These are phyloP conservation scores for Zostera marina DNA, from an alignment of 116 monocot genomes.

Conservation along the genomic window DNA sequence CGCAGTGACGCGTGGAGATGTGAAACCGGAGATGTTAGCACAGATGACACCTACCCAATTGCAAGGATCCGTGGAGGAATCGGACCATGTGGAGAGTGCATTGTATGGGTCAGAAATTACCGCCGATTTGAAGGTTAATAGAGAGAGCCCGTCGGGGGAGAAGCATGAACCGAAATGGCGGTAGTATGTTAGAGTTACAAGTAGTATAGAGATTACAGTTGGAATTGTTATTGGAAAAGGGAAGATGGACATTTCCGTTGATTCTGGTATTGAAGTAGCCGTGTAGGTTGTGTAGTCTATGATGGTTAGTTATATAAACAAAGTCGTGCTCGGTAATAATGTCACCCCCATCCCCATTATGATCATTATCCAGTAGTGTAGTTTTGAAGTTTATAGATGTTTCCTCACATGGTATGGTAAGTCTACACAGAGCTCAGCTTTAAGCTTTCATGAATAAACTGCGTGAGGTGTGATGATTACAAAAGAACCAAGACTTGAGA, in stretches of 20 bases:
- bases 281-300: too few species aligned
- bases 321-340: too few species aligned
- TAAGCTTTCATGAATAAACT: too few species aligned
- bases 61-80: conserved; percentile 52
- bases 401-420: too few species aligned
- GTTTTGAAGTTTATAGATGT: too few species aligned
- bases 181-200: not conserved
- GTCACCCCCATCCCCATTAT: too few species aligned
- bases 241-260: not conserved
- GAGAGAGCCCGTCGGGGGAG: conserved; percentile 64
- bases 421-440: too few species aligned
- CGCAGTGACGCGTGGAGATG: conserved; percentile 58
- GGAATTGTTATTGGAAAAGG: not conserved
- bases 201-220: not conserved
- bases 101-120: conserved; percentile 50
- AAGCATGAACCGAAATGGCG: conserved; percentile 11
- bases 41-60: conserved; percentile 79
- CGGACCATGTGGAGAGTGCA: conserved; percentile 40
- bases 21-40: conserved; percentile 34
- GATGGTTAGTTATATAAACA: too few species aligned
- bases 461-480: too few species aligned
- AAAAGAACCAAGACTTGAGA: too few species aligned
- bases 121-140: conserved; percentile 84
- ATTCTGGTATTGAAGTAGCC: not conserved
- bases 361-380: too few species aligned